Base-by-base conservation (phyloP, 1,284 basidiomycete species). In the Gomphus sp. region DNA sequence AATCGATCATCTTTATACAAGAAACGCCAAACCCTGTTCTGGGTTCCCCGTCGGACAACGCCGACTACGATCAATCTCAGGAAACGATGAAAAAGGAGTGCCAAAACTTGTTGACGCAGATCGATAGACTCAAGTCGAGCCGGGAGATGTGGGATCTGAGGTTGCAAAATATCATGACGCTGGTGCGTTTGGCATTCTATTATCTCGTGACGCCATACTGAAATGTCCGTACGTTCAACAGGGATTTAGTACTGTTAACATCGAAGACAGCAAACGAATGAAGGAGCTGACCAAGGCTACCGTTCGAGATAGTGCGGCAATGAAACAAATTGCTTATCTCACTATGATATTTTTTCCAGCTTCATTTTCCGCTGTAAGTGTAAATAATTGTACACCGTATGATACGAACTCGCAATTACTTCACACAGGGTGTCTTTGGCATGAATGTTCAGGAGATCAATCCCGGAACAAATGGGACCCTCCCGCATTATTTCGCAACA, bases 261-360 rank as follows among this genome's bases (percentile, higher is more conserved):
- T 61, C 51, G 47, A 61, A 36, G 60, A 59, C 54, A 61, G 60
- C 52, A 59, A 47, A 52, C 41, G 37, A 22, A 55, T 58, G 60
- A 44, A 59, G 48, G 47, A 41, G 18, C 39, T 59, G 53, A 59
- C 60, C 22, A 39, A 16, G 25, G 49, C 59, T 9, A 48, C 55
- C 8, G 54, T 60, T 10, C 58, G 58, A n/a, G 58, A 59, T 22
- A 59, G 58, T 31, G 60, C 65, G 67, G 77, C 79, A 12, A 80
- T 81, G 75, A 83, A 80, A 65, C 81, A 80, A 58, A 70, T 72
- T 58, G 33, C 79, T 0, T 82, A 81, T 60, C 67, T 83, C 1
- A 80, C 80, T 0, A 82, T 81, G 78, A 64, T 80, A 28, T 83
- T 82, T 66, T 69, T 83, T 8, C 81, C 81, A 3, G 76, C 77